A percentile compares a stretch with the other conserved stretches of the same genome.
These are phyloP conservation scores for Melaleuca alternifolia DNA, from an alignment of 345 rosid species.

Conservation along the genomic window DNA sequence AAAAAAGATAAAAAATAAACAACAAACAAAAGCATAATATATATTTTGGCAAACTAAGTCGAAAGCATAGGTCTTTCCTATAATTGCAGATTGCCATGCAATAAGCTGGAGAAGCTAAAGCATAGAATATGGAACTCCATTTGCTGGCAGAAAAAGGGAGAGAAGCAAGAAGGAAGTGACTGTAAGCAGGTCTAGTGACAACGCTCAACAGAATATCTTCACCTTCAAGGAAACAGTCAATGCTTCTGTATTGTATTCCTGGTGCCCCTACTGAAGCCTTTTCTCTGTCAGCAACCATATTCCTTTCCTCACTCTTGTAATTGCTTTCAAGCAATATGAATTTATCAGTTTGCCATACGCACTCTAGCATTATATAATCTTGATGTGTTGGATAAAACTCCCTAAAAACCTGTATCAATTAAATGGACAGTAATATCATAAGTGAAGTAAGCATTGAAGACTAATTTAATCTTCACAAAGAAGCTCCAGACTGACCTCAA, in stretches of 20 bases:
- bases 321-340: conserved; percentile 44
- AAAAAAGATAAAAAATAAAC: too few relatives aligned
- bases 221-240: conserved; percentile 54
- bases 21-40: neutral
- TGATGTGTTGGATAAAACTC: conserved; percentile 61
- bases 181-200: neutral
- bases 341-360: conserved; percentile 56
- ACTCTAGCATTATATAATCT: conserved; percentile 41
- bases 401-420: conserved; percentile 42
- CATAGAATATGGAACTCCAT: neutral
- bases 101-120: neutral
- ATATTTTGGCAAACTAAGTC: neutral
- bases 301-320: conserved; percentile 17
- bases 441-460: neutral
- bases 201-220: neutral
- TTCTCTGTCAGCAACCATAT: conserved; percentile 7
- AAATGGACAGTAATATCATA: neutral
- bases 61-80: neutral
- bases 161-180: neutral
- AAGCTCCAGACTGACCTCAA: conserved; percentile 42
- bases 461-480: neutral
- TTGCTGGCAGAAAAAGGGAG: neutral
- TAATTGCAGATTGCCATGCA: neutral
- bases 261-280: conserved; percentile 12
- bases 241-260: conserved; percentile 34